These are phyloP conservation scores for Cladophialophora immunda DNA, from an alignment of 2,329 filamentous ascomycete genomes.

Conservation along the genomic window DNA sequence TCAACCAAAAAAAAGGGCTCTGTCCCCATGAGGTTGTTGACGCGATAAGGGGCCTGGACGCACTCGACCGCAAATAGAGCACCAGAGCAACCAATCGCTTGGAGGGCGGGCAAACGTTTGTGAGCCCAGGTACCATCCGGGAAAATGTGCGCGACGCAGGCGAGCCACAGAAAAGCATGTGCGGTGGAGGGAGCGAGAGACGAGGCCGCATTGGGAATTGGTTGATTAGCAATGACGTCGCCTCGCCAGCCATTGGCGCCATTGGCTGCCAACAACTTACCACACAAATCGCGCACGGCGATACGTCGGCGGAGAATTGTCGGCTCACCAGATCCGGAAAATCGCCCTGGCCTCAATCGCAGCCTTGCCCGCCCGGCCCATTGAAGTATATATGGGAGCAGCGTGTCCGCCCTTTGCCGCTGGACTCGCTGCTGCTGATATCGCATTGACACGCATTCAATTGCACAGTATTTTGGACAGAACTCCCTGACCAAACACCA, in stretches of 20 bases:
- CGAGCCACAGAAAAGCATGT: background rate
- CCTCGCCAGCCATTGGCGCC: too few relatives aligned
- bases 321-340: constrained; percentile 8
- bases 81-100: constrained; percentile 3
- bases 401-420: background rate
- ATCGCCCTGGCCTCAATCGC: background rate
- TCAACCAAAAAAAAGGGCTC: background rate
- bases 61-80: background rate
- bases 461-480: background rate
- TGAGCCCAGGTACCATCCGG: constrained; percentile 3
- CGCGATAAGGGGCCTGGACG: background rate
- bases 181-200: background rate
- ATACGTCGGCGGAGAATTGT: constrained; percentile 23
- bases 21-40: background rate
- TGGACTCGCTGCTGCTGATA: background rate
- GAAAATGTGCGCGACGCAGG: constrained; percentile 8
- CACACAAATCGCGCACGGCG: constrained; percentile 23
- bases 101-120: constrained; percentile 9
- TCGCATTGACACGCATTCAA: constrained; percentile 8
- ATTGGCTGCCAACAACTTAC: background rate
- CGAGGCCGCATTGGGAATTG: background rate
- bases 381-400: constrained; percentile 19
- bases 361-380: constrained; percentile 8
- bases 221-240: constrained; percentile 2
- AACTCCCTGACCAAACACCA: background rate